Evolutionary conservation across 2,329 filamentous ascomycete genomes (phyloP).

Genomic region (Pestalotiopsis sp.): DNA sequence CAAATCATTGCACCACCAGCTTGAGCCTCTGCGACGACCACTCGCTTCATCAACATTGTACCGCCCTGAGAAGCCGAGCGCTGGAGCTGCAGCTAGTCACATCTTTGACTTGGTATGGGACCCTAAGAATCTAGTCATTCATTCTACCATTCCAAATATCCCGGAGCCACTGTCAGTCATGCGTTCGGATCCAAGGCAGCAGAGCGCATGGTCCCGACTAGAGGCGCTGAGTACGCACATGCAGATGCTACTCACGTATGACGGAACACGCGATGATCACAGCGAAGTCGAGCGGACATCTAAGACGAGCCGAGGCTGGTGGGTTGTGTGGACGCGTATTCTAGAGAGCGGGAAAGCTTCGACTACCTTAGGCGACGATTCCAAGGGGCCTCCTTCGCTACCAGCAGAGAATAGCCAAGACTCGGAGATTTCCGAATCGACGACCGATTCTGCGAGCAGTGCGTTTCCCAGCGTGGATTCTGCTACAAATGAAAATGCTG

Average conservation of each 20-base stretch:
- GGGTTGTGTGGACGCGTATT: slow-evolving; percentile 67
- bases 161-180: slow-evolving; percentile 43
- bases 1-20: slow-evolving; percentile 59
- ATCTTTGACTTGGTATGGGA: slow-evolving; percentile 68
- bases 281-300: slow-evolving; percentile 60
- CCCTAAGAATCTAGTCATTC: slow-evolving; percentile 52
- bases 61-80: slow-evolving; percentile 50
- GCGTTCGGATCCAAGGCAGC: slow-evolving; percentile 10
- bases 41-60: slow-evolving; percentile 58
- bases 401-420: background rate
- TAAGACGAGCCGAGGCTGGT: slow-evolving; percentile 68
- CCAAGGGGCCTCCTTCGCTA: slow-evolving; percentile 1
- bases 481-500: slow-evolving; percentile 1
- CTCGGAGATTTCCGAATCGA: background rate
- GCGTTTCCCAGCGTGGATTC: background rate
- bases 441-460: background rate
- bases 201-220: slow-evolving; percentile 52
- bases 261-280: slow-evolving; percentile 41
- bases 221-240: slow-evolving; percentile 67
- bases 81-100: slow-evolving; percentile 33
- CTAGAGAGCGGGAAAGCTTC: slow-evolving; percentile 28
- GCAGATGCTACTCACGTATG: slow-evolving; percentile 60
- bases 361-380: background rate
- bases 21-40: slow-evolving; percentile 57
- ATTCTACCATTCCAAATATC: slow-evolving; percentile 67